Percentiles rank a stretch among this genome's conserved stretches.
These are phyloP conservation scores for Candida ascalaphidarum DNA, from an alignment of 805 yeast genomes.

Conservation along the genomic window DNA sequence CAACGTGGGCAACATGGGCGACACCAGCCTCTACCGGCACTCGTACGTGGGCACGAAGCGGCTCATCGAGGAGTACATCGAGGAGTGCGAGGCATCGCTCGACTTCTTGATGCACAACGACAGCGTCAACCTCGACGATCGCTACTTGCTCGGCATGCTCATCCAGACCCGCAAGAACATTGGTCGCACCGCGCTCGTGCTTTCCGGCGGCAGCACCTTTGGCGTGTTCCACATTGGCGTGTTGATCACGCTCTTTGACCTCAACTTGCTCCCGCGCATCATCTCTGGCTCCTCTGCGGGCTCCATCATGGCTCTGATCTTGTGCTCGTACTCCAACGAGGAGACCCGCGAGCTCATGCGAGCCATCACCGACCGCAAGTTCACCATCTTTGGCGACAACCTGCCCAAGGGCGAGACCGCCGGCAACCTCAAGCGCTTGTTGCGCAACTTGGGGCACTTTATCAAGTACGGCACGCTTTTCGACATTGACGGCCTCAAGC, in stretches of 20 bases:
- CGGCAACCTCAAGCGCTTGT: constrained; percentile 36
- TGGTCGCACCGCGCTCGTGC: constrained; percentile 90
- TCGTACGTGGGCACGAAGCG: constrained; percentile 80
- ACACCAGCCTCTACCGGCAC: constrained; percentile 66
- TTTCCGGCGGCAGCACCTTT: constrained; percentile 94
- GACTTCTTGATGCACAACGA: constrained; percentile 29
- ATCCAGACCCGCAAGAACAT: constrained; percentile 84
- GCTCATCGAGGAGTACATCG: constrained; percentile 73
- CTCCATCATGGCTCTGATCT: constrained; percentile 82
- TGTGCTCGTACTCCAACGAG: constrained; percentile 71
- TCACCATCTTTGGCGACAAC: constrained; percentile 43
- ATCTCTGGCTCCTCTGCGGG: constrained; percentile 96
- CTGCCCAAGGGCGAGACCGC: constrained; percentile 46
- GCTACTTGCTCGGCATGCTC: constrained; percentile 66
- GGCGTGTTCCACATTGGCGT: constrained; percentile 94
- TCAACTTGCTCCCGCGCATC: constrained; percentile 72
- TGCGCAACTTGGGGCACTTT: constrained; percentile 39
- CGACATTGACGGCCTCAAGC: constrained; percentile 62
- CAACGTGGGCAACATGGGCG: constrained; percentile 82
- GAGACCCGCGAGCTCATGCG: constrained; percentile 54
- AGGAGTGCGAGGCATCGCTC: constrained; percentile 56
- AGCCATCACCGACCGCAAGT: constrained; percentile 51
- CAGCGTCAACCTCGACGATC: constrained; percentile 47
- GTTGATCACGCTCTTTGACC: constrained; percentile 65
- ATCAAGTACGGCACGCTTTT: constrained; percentile 86